Evolutionary conservation across 345 rosid species (phyloP).

Genomic region (Salix exigua): DNA sequence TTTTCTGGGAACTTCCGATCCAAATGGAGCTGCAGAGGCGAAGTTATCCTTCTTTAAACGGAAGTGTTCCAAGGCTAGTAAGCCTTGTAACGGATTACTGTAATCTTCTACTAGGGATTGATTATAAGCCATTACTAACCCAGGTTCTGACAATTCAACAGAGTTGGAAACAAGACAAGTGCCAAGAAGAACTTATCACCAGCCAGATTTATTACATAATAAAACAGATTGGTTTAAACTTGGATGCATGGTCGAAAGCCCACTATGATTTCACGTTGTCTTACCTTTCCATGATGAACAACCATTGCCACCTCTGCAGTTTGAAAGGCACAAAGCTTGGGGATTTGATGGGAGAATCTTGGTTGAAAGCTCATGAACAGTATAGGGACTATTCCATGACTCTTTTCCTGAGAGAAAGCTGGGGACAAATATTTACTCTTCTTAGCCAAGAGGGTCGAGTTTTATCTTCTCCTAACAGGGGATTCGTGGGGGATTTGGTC

Average conservation of each 20-base stretch:
- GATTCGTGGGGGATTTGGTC: constrained; percentile 20
- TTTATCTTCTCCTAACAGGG: constrained; percentile 20
- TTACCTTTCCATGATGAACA: constrained; percentile 85
- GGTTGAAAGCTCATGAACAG: constrained; percentile 64
- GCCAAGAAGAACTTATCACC: constrained; percentile 42
- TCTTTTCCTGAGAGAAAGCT: constrained; percentile 56
- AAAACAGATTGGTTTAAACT: constrained; percentile 57
- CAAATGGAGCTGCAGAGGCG: constrained; percentile 67
- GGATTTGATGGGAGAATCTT: constrained; percentile 70
- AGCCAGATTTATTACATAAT: constrained; percentile 47
- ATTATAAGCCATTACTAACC: constrained; percentile 47
- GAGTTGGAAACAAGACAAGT: constrained; percentile 61
- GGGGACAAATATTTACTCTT: constrained; percentile 45
- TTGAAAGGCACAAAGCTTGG: constrained; percentile 65
- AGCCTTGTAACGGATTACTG: constrained; percentile 63
- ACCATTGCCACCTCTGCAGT: constrained; percentile 56
- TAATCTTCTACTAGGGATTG: constrained; percentile 49
- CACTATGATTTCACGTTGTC: constrained; percentile 40
- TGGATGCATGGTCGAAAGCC: constrained; percentile 70
- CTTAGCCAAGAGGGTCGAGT: constrained; percentile 28
- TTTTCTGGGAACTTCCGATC: constrained; percentile 66
- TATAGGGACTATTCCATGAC: constrained; percentile 63
- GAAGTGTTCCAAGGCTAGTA: constrained; percentile 58
- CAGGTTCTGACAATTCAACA: constrained; percentile 53
- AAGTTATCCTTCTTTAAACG: constrained; percentile 49